Conservation (phyloP, 1,284 basidiomycete genomes). For the Wallemia ichthyophaga region DNA sequence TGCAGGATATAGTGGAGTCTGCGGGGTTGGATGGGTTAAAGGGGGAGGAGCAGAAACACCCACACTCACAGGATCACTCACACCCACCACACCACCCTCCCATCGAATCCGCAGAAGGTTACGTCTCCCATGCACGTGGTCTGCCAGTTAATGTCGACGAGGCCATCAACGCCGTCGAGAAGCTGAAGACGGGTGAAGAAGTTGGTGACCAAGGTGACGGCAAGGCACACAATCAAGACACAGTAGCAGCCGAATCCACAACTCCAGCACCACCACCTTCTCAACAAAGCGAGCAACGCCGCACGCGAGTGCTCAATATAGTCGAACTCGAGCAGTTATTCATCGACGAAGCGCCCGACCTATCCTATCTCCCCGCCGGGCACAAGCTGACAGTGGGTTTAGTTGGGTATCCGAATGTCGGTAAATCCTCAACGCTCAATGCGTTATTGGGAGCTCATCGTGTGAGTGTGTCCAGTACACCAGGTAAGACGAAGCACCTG, state of each 20-base stretch:
- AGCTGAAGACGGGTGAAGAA: slow-evolving; percentile 18
- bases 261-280: slow-evolving; percentile 13
- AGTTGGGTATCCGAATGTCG: slow-evolving; percentile 31
- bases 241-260: not conserved
- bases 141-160: slow-evolving; percentile 17
- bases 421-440: slow-evolving; percentile 29
- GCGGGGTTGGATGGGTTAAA: not conserved
- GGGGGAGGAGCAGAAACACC: too few relatives aligned
- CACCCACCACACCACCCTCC: not conserved
- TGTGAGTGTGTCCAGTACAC: slow-evolving; percentile 87
- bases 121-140: slow-evolving; percentile 11
- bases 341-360: slow-evolving; percentile 37
- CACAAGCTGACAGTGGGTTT: slow-evolving; percentile 35
- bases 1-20: slow-evolving; percentile 9
- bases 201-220: too few relatives aligned
- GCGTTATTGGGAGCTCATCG: slow-evolving; percentile 40
- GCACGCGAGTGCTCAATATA: slow-evolving; percentile 56
- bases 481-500: slow-evolving; percentile 98
- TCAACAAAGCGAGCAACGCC: slow-evolving; percentile 27
- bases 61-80: too few relatives aligned
- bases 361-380: slow-evolving; percentile 24
- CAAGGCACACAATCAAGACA: too few relatives aligned
- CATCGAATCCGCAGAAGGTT: slow-evolving; percentile 5
- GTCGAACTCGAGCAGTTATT: slow-evolving; percentile 73
- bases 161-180: slow-evolving; percentile 14